These are phyloP conservation scores for Pyricularia pennisetigena DNA, from an alignment of 2,329 filamentous ascomycete species.

Conservation along the genomic window DNA sequence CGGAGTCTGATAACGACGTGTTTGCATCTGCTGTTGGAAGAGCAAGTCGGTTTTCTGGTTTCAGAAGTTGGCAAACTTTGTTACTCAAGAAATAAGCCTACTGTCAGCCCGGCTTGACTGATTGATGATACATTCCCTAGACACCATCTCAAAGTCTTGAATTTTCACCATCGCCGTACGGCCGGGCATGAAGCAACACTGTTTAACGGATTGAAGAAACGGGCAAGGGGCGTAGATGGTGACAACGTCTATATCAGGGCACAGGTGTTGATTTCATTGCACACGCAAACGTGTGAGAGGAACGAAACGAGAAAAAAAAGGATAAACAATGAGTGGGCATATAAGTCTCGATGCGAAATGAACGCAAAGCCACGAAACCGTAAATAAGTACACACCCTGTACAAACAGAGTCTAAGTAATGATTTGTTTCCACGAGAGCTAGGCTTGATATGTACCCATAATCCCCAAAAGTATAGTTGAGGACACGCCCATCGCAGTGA, in stretches of 20 bases:
- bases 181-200: neutral
- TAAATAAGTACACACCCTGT: neutral
- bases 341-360: neutral
- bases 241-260: neutral
- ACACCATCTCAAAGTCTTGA: neutral
- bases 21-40: neutral
- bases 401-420: neutral
- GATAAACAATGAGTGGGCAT: neutral
- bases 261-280: neutral
- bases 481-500: neutral
- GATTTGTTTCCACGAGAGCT: neutral
- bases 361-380: neutral
- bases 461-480: neutral
- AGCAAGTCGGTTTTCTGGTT: neutral
- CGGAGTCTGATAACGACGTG: neutral
- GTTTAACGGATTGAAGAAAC: neutral
- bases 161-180: neutral
- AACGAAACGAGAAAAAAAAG: neutral
- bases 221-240: neutral
- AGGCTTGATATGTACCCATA: neutral
- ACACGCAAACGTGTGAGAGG: neutral
- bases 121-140: neutral
- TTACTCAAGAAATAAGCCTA: neutral
- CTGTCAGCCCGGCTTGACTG: neutral
- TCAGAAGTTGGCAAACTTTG: neutral